Evolutionary conservation across 1,284 basidiomycete species (phyloP).

Genomic region (Neotropicomus parvogracilis): DNA sequence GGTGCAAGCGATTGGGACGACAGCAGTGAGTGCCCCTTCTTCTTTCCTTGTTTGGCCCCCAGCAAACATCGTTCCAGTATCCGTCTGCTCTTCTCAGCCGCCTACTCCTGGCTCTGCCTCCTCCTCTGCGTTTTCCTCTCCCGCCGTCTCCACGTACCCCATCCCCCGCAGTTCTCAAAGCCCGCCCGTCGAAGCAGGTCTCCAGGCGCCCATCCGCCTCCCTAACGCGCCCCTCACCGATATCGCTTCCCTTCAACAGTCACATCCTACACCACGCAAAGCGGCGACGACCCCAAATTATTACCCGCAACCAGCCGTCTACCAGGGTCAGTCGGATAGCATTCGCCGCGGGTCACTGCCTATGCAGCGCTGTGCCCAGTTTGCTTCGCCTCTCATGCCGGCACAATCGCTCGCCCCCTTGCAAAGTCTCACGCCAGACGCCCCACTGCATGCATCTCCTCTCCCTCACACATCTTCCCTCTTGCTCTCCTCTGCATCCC

Average conservation of each 20-base stretch:
- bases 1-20: slow-evolving; percentile 73
- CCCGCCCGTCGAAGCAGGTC: slow-evolving; percentile 45
- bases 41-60: not conserved
- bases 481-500: slow-evolving; percentile 22
- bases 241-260: slow-evolving; percentile 48
- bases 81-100: slow-evolving; percentile 51
- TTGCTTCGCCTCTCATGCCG: slow-evolving; percentile 33
- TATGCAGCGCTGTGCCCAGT: slow-evolving; percentile 27
- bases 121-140: slow-evolving; percentile 64
- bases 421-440: slow-evolving; percentile 28
- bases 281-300: slow-evolving; percentile 30
- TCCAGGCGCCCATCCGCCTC: slow-evolving; percentile 57
- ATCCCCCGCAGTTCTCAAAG: slow-evolving; percentile 60
- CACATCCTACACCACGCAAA: slow-evolving; percentile 31
- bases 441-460: slow-evolving; percentile 24
- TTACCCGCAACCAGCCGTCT: slow-evolving; percentile 29
- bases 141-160: slow-evolving; percentile 50
- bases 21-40: slow-evolving; percentile 45
- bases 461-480: slow-evolving; percentile 28
- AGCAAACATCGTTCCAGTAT: slow-evolving; percentile 41
- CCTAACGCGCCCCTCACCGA: slow-evolving; percentile 66
- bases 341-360: slow-evolving; percentile 31
- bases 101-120: slow-evolving; percentile 43
- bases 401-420: slow-evolving; percentile 25
- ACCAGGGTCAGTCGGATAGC: slow-evolving; percentile 29